These are phyloP conservation scores for Coemansia umbellata DNA, from an alignment of 192 early-diverging fungal genomes.

Conservation along the genomic window DNA sequence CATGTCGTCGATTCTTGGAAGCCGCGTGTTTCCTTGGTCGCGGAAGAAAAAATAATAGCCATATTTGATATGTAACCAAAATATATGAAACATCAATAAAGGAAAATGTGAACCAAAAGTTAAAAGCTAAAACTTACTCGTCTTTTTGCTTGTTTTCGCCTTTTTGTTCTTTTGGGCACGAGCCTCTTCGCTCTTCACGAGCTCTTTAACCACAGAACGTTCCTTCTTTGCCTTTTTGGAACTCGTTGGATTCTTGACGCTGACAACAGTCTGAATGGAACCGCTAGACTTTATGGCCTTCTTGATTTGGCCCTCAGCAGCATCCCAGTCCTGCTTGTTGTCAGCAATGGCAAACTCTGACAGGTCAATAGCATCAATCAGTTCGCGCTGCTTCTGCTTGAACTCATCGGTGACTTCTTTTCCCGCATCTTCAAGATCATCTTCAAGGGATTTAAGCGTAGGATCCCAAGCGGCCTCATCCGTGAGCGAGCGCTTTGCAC, in stretches of 20 bases:
- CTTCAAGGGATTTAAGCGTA: slow-evolving; percentile 65
- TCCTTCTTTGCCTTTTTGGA: slow-evolving; percentile 53
- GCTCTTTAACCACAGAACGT: slow-evolving; percentile 14
- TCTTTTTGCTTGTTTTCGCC: slow-evolving; percentile 46
- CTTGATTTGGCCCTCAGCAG: slow-evolving; percentile 65
- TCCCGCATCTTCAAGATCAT: slow-evolving; percentile 83
- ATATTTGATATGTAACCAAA: background rate
- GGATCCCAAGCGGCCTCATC: slow-evolving; percentile 90
- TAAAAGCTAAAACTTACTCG: slow-evolving; percentile 15
- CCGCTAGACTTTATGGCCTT: slow-evolving; percentile 51
- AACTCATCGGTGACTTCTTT: slow-evolving; percentile 63
- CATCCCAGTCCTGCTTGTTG: slow-evolving; percentile 67
- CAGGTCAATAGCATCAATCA: slow-evolving; percentile 75
- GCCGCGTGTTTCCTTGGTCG: slow-evolving; percentile 46
- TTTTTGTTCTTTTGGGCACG: slow-evolving; percentile 25
- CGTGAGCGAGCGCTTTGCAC: slow-evolving; percentile 25
- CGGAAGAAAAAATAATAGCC: slow-evolving; percentile 12
- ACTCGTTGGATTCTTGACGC: slow-evolving; percentile 62
- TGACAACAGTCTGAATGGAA: slow-evolving; percentile 57
- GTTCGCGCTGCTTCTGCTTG: slow-evolving; percentile 68
- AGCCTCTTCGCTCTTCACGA: slow-evolving; percentile 30
- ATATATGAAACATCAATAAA: background rate
- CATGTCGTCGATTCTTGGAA: slow-evolving; percentile 41
- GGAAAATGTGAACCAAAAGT: background rate
- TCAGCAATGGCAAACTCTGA: slow-evolving; percentile 72